Evolutionary conservation across 2,329 filamentous ascomycete genomes (phyloP).

Genomic region (Arachnomyces sp.): DNA sequence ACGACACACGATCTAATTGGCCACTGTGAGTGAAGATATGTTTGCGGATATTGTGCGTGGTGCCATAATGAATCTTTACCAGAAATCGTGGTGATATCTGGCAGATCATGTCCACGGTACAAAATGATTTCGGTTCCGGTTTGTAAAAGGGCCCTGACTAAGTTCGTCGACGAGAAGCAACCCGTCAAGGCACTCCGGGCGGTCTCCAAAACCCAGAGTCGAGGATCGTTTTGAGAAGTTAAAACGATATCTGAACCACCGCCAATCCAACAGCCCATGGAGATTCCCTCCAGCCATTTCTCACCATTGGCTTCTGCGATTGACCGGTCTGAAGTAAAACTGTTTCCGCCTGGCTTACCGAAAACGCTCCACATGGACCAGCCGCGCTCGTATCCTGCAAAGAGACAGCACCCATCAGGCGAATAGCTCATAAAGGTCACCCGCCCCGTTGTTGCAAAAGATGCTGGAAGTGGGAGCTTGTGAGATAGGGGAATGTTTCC

Average conservation of each 20-base stretch:
- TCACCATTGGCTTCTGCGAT: constrained; percentile 65
- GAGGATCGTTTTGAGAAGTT: constrained; percentile 61
- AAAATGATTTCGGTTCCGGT: constrained; percentile 83
- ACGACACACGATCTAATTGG: constrained; percentile 81
- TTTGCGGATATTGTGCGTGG: constrained; percentile 73
- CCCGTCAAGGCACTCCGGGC: constrained; percentile 87
- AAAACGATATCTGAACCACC: constrained; percentile 81
- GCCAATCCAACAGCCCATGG: constrained; percentile 75
- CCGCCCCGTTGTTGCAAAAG: constrained; percentile 58
- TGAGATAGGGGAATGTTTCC: constrained; percentile 89
- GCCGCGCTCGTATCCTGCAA: constrained; percentile 83
- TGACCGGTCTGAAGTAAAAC: constrained; percentile 63
- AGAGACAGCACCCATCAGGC: constrained; percentile 91
- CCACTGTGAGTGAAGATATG: constrained; percentile 87
- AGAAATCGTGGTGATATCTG: constrained; percentile 83
- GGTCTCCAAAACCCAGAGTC: constrained; percentile 83
- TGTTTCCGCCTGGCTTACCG: constrained; percentile 78
- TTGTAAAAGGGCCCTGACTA: constrained; percentile 81
- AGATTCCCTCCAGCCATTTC: constrained; percentile 73
- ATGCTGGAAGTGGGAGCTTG: constrained; percentile 62
- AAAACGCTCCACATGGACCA: constrained; percentile 98
- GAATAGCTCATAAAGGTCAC: constrained; percentile 77
- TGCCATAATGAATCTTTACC: constrained; percentile 95
- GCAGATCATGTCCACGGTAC: constrained; percentile 86
- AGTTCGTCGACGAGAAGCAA: constrained; percentile 84